A percentile compares a stretch with the other conserved stretches of the same genome.
Evolutionary conservation across 2,329 filamentous ascomycete genomes (phyloP).

Genomic region (Cercospora beticola): DNA sequence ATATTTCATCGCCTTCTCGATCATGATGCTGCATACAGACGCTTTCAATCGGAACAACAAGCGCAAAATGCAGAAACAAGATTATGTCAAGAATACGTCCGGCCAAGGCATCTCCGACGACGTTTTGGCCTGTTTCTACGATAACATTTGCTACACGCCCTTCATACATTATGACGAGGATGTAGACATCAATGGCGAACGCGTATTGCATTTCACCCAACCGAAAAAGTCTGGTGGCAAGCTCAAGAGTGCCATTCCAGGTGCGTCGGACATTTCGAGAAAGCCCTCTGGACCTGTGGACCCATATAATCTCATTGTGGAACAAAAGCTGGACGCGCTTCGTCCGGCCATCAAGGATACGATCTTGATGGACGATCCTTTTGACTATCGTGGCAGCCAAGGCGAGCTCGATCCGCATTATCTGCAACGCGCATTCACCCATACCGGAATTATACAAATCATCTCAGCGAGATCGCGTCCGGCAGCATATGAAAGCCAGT

Average conservation of each 20-base stretch:
- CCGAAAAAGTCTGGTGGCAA: slow-evolving; percentile 62
- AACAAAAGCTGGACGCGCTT: slow-evolving; percentile 78
- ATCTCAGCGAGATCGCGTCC: slow-evolving; percentile 90
- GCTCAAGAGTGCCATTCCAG: slow-evolving; percentile 60
- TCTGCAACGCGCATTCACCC: slow-evolving; percentile 84
- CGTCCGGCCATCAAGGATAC: slow-evolving; percentile 87
- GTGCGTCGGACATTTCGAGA: slow-evolving; percentile 61
- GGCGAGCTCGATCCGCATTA: slow-evolving; percentile 74
- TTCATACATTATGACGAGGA: slow-evolving; percentile 98
- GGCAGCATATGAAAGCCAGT: slow-evolving; percentile 87
- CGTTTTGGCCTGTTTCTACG: slow-evolving; percentile 92
- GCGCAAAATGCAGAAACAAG: slow-evolving; percentile 93
- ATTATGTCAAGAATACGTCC: slow-evolving; percentile 92
- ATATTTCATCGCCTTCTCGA: slow-evolving; percentile 97
- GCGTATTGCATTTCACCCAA: slow-evolving; percentile 65
- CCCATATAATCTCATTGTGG: slow-evolving; percentile 90
- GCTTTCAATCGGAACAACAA: slow-evolving; percentile 99
- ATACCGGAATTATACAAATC: slow-evolving; percentile 89
- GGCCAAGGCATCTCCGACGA: slow-evolving; percentile 92
- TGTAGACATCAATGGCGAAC: slow-evolving; percentile 73
- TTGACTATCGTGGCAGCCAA: slow-evolving; percentile 78
- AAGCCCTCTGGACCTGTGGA: slow-evolving; percentile 73
- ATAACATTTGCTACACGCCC: slow-evolving; percentile 96
- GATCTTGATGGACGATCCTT: slow-evolving; percentile 88
- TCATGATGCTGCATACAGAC: slow-evolving; percentile 94